These are phyloP conservation scores for Laguncularia racemosa DNA, from an alignment of 345 rosid genomes.

Conservation along the genomic window DNA sequence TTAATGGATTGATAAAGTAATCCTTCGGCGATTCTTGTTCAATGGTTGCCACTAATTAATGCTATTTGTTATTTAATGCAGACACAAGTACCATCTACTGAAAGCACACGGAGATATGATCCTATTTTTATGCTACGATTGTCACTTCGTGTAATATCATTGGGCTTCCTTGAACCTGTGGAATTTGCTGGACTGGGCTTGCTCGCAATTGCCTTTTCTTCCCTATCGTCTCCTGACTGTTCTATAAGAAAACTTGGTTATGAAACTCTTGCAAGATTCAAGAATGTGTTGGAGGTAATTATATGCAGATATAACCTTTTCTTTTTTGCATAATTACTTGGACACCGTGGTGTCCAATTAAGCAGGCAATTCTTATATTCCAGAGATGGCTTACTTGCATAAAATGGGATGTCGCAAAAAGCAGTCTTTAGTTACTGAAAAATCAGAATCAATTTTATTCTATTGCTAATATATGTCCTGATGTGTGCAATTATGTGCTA, in stretches of 20 bases:
- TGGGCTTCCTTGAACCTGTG: constrained; percentile 62
- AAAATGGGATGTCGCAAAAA: too few species aligned
- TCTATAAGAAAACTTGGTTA: constrained; percentile 79
- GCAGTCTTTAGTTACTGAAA: too few species aligned
- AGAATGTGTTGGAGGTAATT: constrained; percentile 68
- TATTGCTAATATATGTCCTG: too few species aligned
- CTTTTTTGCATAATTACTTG: neutral
- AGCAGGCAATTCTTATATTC: too few species aligned
- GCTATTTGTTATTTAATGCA: constrained; percentile 18
- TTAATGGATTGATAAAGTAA: too few species aligned
- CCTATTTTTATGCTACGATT: constrained; percentile 75
- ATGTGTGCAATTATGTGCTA: too few species aligned
- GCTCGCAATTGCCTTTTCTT: constrained; percentile 77
- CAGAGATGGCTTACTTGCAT: too few species aligned
- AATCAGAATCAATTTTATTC: too few species aligned
- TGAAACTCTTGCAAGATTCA: constrained; percentile 56
- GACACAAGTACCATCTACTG: constrained; percentile 25
- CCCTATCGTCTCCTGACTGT: constrained; percentile 78
- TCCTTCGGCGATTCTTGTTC: neutral
- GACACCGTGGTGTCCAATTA: too few species aligned
- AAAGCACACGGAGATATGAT: constrained; percentile 47
- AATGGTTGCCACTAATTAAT: neutral
- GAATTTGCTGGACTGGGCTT: constrained; percentile 84
- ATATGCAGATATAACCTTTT: neutral
- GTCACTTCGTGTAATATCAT: constrained; percentile 50